Evolutionary conservation across 768 basidiomycete genomes (phyloP).

Genomic region (Suillus discolor): DNA sequence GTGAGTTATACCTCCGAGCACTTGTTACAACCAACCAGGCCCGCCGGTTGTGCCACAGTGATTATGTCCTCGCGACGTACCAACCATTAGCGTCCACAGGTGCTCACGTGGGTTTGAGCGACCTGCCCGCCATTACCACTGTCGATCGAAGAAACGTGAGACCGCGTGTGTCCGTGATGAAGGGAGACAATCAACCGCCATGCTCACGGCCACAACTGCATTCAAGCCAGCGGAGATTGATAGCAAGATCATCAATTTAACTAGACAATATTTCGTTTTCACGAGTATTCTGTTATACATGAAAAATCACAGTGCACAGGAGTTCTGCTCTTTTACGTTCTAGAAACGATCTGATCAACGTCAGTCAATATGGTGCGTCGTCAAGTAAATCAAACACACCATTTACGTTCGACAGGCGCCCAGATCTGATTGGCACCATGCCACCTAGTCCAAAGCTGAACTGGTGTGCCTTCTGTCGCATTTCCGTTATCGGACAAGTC

Average conservation of each 20-base stretch:
- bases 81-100: background rate
- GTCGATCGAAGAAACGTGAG: no score
- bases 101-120: background rate
- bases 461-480: constrained; percentile 42
- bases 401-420: constrained; percentile 33
- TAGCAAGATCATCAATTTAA: no score
- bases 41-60: background rate
- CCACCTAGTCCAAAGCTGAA: constrained; percentile 54
- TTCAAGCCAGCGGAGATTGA: constrained; percentile 1
- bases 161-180: background rate
- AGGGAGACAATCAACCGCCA: no score
- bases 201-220: no score
- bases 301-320: background rate
- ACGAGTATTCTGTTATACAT: background rate
- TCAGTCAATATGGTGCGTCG: background rate
- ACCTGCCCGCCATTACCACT: background rate
- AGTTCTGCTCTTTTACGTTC: background rate
- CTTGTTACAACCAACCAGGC: background rate
- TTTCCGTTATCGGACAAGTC: constrained; percentile 53
- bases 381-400: background rate
- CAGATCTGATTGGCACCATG: constrained; percentile 55
- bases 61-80: background rate
- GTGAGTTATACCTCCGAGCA: background rate
- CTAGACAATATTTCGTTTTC: background rate
- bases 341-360: background rate